phyloP scores from a whole-genome alignment of 2,329 filamentous ascomycete genomes.

The Alternaria atra region DNA sequence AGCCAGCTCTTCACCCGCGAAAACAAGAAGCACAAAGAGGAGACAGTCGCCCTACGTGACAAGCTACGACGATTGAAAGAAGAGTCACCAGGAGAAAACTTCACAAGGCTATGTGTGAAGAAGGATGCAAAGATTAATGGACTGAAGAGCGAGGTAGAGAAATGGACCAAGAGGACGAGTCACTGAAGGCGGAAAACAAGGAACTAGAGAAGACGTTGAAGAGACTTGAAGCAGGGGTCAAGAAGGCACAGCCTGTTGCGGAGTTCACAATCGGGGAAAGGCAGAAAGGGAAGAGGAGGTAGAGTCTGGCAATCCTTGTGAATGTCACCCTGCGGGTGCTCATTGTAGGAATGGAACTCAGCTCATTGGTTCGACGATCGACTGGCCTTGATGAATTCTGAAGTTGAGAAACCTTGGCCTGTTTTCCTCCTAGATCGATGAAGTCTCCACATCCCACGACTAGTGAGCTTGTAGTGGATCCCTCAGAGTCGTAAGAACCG shows the following conservation, averaged over 20 bases:
- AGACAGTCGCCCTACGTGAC: background rate
- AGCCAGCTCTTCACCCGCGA: background rate
- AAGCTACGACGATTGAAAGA: background rate
- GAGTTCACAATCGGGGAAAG: background rate
- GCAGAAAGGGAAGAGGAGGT: background rate
- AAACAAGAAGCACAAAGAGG: background rate
- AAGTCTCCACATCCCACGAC: too few relatives aligned
- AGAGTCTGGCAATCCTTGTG: background rate
- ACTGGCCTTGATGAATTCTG: too few relatives aligned
- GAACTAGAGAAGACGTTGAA: background rate
- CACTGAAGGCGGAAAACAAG: background rate
- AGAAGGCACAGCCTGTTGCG: background rate
- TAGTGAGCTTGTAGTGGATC: too few relatives aligned
- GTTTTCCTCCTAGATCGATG: too few relatives aligned
- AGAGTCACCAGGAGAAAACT: background rate
- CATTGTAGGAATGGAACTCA: background rate
- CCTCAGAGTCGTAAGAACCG: too few relatives aligned
- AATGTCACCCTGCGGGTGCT: background rate
- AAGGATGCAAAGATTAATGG: background rate
- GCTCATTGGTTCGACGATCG: too few relatives aligned
- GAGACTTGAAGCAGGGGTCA: background rate
- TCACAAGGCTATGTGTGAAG: background rate
- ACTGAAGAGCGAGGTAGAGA: background rate
- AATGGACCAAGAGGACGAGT: background rate
- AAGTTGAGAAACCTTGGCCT: too few relatives aligned